phyloP scores from a whole-genome alignment of 2,329 filamentous ascomycete genomes.

The Plenodomus lindquistii region DNA sequence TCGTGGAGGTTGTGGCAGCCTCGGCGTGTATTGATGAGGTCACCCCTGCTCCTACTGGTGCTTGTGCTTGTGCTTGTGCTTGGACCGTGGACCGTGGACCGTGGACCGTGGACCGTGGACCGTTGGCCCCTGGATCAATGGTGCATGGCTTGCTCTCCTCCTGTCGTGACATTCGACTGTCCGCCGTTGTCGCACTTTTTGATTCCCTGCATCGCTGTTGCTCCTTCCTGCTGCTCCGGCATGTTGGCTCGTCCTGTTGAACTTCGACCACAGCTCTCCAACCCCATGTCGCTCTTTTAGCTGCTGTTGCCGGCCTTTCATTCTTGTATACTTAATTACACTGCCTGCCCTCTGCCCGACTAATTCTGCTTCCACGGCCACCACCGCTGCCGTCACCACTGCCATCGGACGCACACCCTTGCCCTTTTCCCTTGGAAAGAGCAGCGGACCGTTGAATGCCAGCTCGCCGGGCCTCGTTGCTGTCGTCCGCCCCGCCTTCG shows the following conservation, averaged over 20 bases:
- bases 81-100: neutral
- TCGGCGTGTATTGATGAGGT: too few relatives aligned
- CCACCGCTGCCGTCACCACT: too few relatives aligned
- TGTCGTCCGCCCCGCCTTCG: conserved; percentile 38
- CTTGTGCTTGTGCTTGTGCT: neutral
- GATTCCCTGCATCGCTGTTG: conserved; percentile 23
- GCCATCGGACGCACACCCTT: too few relatives aligned
- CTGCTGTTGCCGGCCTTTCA: conserved; percentile 33
- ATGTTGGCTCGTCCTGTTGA: conserved; percentile 36
- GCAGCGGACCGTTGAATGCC: conserved; percentile 44
- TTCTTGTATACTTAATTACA: conserved; percentile 40
- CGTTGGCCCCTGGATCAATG: neutral
- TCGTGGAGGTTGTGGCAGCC: neutral
- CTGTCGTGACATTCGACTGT: conserved; percentile 19
- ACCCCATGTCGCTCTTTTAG: conserved; percentile 47
- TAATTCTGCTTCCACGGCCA: conserved; percentile 10
- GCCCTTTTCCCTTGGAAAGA: conserved; percentile 3
- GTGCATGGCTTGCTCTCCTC: conserved; percentile 10
- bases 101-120: neutral
- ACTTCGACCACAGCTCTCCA: conserved; percentile 31
- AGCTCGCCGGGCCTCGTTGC: conserved; percentile 42
- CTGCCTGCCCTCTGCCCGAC: conserved; percentile 14
- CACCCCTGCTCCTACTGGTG: neutral
- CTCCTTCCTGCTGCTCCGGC: conserved; percentile 37
- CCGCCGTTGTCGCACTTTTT: conserved; percentile 18